These are phyloP conservation scores for Aureobasidium sp. DNA, from an alignment of 2,329 filamentous ascomycete genomes.

Conservation along the genomic window DNA sequence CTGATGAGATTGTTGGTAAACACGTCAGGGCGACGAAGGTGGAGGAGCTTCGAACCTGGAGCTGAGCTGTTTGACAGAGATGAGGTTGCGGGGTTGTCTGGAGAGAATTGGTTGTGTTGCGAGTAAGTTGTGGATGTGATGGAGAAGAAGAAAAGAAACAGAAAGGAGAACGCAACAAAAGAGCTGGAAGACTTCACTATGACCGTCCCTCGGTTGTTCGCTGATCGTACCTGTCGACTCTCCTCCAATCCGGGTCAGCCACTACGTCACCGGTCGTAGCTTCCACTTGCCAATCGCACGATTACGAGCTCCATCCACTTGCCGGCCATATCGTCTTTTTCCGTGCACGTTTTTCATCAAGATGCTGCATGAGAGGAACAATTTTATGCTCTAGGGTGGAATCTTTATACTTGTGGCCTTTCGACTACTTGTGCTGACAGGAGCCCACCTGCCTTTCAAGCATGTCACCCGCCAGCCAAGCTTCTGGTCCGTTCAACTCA, in stretches of 20 bases:
- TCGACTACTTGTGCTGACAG: background rate
- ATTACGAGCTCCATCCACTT: slow-evolving; percentile 6
- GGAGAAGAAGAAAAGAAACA: slow-evolving; percentile 8
- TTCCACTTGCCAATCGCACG: slow-evolving; percentile 4
- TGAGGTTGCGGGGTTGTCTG: background rate
- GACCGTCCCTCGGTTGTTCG: slow-evolving; percentile 9
- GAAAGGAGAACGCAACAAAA: slow-evolving; percentile 3
- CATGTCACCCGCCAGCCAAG: background rate
- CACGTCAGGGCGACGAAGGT: background rate
- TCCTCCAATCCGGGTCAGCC: slow-evolving; percentile 3
- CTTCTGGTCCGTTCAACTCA: background rate
- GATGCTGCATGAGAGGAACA: background rate
- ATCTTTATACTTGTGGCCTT: background rate
- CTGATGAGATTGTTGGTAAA: background rate
- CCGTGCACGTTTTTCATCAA: background rate
- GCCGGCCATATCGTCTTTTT: slow-evolving; percentile 1
- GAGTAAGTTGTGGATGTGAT: background rate
- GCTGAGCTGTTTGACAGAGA: background rate
- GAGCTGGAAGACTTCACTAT: slow-evolving; percentile 10
- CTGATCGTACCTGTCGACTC: slow-evolving; percentile 8
- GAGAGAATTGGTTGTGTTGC: background rate
- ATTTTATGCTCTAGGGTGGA: background rate
- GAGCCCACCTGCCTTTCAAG: background rate
- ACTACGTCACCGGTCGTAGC: background rate
- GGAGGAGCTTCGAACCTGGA: slow-evolving; percentile 2